A percentile compares a stretch with the other conserved stretches of the same genome.
These are phyloP conservation scores for Pelargonium myrrhifolium DNA, from an alignment of 441 rosid genomes.

Conservation along the genomic window DNA sequence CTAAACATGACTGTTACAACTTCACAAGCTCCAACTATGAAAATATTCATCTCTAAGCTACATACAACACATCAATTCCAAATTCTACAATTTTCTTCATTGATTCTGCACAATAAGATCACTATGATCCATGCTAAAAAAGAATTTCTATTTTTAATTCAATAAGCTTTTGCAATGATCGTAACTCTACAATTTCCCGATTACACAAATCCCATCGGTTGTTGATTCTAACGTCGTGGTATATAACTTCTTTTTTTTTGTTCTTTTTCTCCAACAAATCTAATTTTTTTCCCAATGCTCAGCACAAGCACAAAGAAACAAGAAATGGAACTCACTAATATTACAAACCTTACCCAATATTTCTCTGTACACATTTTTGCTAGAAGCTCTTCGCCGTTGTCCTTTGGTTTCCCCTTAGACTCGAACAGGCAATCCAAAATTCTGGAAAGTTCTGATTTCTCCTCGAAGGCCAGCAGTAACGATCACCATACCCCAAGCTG, in stretches of 20 bases:
- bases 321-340: conserved; percentile 36
- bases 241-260: conserved; percentile 21
- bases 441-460: conserved; percentile 76
- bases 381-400: background rate
- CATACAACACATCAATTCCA: too few species aligned
- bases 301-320: conserved; percentile 32
- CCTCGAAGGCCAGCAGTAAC: conserved; percentile 92
- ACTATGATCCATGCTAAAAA: conserved; percentile 29
- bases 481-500: conserved; percentile 86
- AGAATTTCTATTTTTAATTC: conserved; percentile 48
- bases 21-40: too few species aligned
- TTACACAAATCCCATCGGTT: conserved; percentile 32
- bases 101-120: too few species aligned
- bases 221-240: conserved; percentile 32
- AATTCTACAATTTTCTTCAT: too few species aligned
- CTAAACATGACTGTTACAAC: too few species aligned
- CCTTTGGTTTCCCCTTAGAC: conserved; percentile 25
- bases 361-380: conserved; percentile 47
- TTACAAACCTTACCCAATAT: conserved; percentile 48
- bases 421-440: conserved; percentile 85
- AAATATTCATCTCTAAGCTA: too few species aligned
- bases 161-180: conserved; percentile 36
- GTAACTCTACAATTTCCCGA: conserved; percentile 56
- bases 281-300: conserved; percentile 40
- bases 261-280: conserved; percentile 29